Evolutionary conservation across 352 stramenopile species (phyloP), one percentile per base, ranked within the genome.

Genomic region (Globisporangium mamillatum): DNA sequence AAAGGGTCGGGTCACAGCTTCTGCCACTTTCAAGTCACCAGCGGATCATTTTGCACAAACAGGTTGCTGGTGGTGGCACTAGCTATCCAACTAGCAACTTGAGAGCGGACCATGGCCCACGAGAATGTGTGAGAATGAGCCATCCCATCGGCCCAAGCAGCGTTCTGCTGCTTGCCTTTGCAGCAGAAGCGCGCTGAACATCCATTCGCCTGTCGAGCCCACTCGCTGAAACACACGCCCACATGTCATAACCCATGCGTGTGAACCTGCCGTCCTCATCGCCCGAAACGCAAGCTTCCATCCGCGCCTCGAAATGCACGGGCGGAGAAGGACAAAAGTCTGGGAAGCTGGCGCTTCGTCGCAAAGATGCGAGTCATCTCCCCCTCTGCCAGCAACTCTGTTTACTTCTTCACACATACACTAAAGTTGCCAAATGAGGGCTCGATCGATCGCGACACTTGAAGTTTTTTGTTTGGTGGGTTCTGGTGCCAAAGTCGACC

Each of bases 361-460:
- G 54, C 55, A 61, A 61, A 61, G 55, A 48, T 61, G 55, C 29
- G 55, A 27, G 55, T 61, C 55, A 61, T 61, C 20, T 4, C 2
- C 55, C 55, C 29, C 29, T 27, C 8, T 27, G 29, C 5, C 6
- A 18, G 55, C 55, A 61, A 46, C 55, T 22, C 1, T 20, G 8
- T 27, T 22, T 61, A n/a, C 34, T 61, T 27, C 34, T 20, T 9
- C 7, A 24, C 38, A 34, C 20, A 34, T 48, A 24, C 38, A 22
- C 20, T 10, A 29, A 1, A 46, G 55, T 61, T 61, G 38, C 29
- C 29, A 29, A 61, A 61, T 46, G 20, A 61, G 55, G 55, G 10
- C 29, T 32, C 29, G 22, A 41, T 22, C 54, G 22, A 44, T 44
- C 36, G 54, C 55, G 55, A 46, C 55, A 60, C 55, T 60, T 60